phyloP scores from a whole-genome alignment of 1,284 basidiomycete genomes.

The Ustilago nuda region DNA sequence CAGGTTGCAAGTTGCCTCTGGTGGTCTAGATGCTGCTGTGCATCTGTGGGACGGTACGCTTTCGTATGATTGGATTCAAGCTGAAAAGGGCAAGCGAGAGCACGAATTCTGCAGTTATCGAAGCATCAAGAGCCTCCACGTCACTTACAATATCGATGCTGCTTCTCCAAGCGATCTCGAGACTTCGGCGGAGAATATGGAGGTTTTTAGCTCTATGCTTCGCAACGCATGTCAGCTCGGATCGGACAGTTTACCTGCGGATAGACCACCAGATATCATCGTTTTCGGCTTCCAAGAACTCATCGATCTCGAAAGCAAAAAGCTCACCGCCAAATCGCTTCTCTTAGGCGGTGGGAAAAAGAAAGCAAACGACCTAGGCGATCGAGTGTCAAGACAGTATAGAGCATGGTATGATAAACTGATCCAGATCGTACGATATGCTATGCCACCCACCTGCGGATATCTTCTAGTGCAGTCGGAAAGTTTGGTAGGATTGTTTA shows the following conservation, averaged over 20 bases:
- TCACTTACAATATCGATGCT: constrained; percentile 94
- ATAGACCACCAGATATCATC: constrained; percentile 83
- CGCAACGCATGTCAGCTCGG: constrained; percentile 47
- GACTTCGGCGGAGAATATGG: constrained; percentile 57
- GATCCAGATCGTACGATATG: constrained; percentile 55
- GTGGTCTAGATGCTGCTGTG: constrained; percentile 81
- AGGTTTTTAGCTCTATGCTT: constrained; percentile 52
- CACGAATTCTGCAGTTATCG: constrained; percentile 82
- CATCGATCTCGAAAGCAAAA: constrained; percentile 90
- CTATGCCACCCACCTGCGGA: constrained; percentile 70
- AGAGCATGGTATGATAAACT: constrained; percentile 62
- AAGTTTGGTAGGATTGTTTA: constrained; percentile 89
- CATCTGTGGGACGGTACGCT: constrained; percentile 91
- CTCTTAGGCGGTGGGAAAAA: constrained; percentile 61
- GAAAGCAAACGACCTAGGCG: constrained; percentile 54
- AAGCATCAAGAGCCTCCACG: constrained; percentile 80
- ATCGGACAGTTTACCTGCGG: constrained; percentile 21
- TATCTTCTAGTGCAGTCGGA: constrained; percentile 87
- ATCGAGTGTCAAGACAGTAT: constrained; percentile 52
- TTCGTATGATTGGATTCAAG: constrained; percentile 85
- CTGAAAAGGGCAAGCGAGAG: constrained; percentile 81
- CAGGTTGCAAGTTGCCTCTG: constrained; percentile 79
- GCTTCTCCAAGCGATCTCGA: constrained; percentile 80
- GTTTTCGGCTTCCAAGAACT: constrained; percentile 95
- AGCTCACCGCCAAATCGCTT: constrained; percentile 78